Evolutionary conservation across 2,329 filamentous ascomycete species (phyloP).

Genomic region (Eutypa lata): DNA sequence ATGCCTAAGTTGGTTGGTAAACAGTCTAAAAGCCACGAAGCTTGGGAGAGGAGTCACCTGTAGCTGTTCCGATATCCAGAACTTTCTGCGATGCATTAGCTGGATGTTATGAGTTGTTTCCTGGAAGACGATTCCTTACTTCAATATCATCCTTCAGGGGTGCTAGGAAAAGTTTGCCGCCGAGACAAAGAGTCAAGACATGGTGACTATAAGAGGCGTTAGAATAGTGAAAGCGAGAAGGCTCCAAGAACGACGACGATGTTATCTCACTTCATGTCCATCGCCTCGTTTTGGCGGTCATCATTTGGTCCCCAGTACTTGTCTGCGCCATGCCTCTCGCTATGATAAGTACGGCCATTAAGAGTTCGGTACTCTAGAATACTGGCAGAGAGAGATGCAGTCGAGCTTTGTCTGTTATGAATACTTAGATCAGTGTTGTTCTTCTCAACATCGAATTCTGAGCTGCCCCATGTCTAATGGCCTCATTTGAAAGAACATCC

Average conservation of each 20-base stretch:
- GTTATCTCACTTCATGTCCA: conserved; percentile 10
- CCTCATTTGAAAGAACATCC: not conserved
- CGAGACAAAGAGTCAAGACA: conserved; percentile 10
- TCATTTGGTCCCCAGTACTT: conserved; percentile 14
- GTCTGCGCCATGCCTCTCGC: not conserved
- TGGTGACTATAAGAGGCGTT: conserved; percentile 13
- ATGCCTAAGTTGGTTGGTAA: conserved; percentile 3
- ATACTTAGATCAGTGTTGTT: too few species aligned
- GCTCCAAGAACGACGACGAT: too few species aligned
- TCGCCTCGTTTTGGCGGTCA: conserved; percentile 10
- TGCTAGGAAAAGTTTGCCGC: conserved; percentile 15
- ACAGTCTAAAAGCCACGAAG: not conserved
- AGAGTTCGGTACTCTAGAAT: conserved; percentile 14
- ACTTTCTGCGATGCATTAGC: conserved; percentile 5
- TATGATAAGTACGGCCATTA: conserved; percentile 13
- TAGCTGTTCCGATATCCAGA: conserved; percentile 19
- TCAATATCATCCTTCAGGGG: conserved; percentile 10
- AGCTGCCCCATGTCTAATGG: not conserved
- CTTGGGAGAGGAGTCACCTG: conserved; percentile 7
- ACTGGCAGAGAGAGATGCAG: conserved; percentile 9
- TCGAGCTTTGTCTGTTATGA: conserved; percentile 1
- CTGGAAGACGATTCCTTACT: not conserved
- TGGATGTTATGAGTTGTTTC: not conserved
- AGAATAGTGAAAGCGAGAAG: not conserved
- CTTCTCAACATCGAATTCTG: too few species aligned